Evolutionary conservation across 2,329 filamentous ascomycete species (phyloP).

Genomic region (Xylaria sp.): DNA sequence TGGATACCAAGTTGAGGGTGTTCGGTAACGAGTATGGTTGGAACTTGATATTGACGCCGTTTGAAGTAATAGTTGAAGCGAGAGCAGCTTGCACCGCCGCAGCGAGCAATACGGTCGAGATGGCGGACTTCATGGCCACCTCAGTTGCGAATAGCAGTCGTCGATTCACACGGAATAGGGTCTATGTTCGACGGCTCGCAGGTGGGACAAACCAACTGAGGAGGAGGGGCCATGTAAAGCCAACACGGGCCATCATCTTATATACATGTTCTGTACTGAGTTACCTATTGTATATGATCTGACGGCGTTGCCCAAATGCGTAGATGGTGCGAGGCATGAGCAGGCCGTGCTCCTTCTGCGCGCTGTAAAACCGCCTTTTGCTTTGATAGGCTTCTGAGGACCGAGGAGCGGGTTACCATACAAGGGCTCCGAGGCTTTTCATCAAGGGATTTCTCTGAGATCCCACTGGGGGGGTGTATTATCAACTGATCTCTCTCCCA

Average conservation of each 20-base stretch:
- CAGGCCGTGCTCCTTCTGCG: conserved; percentile 9
- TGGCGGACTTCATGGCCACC: conserved; percentile 23
- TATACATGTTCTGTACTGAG: conserved; percentile 12
- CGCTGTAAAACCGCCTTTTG: neutral
- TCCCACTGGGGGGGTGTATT: neutral
- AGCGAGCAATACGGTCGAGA: conserved; percentile 23
- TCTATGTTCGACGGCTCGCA: conserved; percentile 6
- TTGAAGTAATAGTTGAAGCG: conserved; percentile 2
- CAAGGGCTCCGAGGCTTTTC: neutral
- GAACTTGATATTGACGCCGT: neutral
- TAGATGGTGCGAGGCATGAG: neutral
- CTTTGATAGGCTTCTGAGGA: neutral
- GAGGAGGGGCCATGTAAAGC: neutral
- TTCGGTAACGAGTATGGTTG: conserved; percentile 14
- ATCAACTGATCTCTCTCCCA: neutral
- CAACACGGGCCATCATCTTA: conserved; percentile 17
- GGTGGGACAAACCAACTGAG: neutral
- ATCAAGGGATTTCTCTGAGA: neutral
- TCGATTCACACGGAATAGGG: conserved; percentile 5
- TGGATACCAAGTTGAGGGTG: conserved; percentile 23
- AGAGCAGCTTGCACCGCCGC: conserved; percentile 27
- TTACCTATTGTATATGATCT: neutral
- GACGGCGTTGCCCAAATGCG: neutral
- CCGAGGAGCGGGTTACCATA: conserved; percentile 17
- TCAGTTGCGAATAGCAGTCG: conserved; percentile 5